Evolutionary conservation across 192 early-diverging fungal species (phyloP).

Genomic region (Helicostylum pulchrum): DNA sequence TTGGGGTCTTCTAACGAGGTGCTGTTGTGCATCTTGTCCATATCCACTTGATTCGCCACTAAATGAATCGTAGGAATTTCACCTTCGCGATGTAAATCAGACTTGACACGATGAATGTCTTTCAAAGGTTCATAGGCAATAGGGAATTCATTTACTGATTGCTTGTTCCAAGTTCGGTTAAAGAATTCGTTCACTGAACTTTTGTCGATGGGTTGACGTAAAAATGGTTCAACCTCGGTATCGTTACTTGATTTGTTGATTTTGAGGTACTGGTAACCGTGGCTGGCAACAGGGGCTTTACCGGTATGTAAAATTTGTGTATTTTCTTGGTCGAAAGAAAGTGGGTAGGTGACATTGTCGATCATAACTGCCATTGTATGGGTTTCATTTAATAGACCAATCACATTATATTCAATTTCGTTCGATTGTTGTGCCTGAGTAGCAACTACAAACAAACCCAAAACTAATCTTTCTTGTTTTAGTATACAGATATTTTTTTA

Average conservation of each 20-base stretch:
- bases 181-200: conserved; percentile 22
- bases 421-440: not conserved
- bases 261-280: conserved; percentile 13
- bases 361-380: conserved; percentile 16
- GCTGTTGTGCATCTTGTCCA: conserved; percentile 15
- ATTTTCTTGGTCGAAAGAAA: not conserved
- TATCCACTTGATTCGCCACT: conserved; percentile 3
- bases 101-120: conserved; percentile 14
- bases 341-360: conserved; percentile 11
- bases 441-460: too few species aligned
- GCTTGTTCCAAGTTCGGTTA: conserved; percentile 20
- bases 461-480: too few species aligned
- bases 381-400: conserved; percentile 4
- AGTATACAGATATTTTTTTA: too few species aligned
- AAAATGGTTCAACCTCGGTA: conserved; percentile 9
- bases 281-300: conserved; percentile 8
- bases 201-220: not conserved
- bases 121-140: not conserved
- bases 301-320: conserved; percentile 15
- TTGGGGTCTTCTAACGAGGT: not conserved
- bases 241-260: not conserved
- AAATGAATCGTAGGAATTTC: conserved; percentile 28
- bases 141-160: not conserved
- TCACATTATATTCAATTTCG: conserved; percentile 2
- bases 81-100: conserved; percentile 25